These are phyloP conservation scores for Nicotiana noctiflora DNA, from an alignment of 257 asterid species.

Conservation along the genomic window DNA sequence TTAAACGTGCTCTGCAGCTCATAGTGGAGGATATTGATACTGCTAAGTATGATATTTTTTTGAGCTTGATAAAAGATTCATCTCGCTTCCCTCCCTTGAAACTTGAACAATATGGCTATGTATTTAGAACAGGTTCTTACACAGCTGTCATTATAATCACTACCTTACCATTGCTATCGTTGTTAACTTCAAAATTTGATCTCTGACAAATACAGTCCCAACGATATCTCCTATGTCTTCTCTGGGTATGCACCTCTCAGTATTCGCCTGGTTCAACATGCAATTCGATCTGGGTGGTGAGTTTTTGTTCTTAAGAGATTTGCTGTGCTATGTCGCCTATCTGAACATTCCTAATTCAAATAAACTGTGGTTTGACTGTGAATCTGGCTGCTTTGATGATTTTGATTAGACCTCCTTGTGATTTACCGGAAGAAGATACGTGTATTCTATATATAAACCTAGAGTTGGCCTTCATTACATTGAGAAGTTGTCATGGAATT, in stretches of 20 bases:
- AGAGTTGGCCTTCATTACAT: not conserved
- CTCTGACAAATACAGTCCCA: conserved; percentile 46
- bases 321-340: not conserved
- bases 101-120: not conserved
- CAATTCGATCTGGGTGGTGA: conserved; percentile 95
- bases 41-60: conserved; percentile 49
- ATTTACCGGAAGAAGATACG: not conserved
- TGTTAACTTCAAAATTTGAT: not conserved
- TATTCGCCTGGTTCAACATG: conserved; percentile 88
- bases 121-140: not conserved
- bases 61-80: not conserved
- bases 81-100: not conserved
- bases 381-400: not conserved
- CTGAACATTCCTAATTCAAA: not conserved
- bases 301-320: conserved; percentile 21
- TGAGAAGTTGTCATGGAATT: not conserved
- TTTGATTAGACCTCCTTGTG: not conserved
- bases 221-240: conserved; percentile 86
- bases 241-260: conserved; percentile 99
- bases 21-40: conserved; percentile 84
- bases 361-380: not conserved
- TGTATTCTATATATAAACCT: not conserved
- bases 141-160: not conserved
- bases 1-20: conserved; percentile 83
- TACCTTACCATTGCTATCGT: not conserved